Conservation (phyloP, 176 grass and related monocot species). For the Olyra latifolia region DNA sequence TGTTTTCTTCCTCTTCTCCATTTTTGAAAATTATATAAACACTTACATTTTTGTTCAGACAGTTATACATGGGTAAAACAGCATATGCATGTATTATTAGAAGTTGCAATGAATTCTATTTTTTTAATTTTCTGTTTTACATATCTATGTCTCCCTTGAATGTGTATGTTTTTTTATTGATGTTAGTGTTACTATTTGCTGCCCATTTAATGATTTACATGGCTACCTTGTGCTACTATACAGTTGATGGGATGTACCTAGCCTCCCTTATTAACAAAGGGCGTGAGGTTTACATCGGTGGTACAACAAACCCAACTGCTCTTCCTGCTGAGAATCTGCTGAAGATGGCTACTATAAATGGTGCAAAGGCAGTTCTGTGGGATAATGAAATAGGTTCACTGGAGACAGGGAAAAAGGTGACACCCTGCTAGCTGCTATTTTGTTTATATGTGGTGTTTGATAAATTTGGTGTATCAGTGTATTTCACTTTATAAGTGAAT, state of each 20-base stretch:
- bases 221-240: conserved; percentile 10
- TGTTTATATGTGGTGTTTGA: conserved; percentile 2
- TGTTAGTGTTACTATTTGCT: background rate
- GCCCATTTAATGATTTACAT: conserved; percentile 6
- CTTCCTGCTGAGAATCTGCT: conserved; percentile 70
- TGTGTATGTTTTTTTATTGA: background rate
- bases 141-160: background rate
- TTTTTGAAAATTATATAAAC: background rate
- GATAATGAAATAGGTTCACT: conserved; percentile 90
- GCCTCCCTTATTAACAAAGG: conserved; percentile 97
- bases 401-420: conserved; percentile 87
- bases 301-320: conserved; percentile 75
- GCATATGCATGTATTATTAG: background rate
- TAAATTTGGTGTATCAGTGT: background rate
- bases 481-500: background rate
- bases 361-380: conserved; percentile 90
- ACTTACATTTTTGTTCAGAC: background rate
- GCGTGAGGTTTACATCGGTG: conserved; percentile 67
- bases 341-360: conserved; percentile 82
- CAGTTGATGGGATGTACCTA: conserved; percentile 98
- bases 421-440: conserved; percentile 13
- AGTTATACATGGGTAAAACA: background rate
- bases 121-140: conserved; percentile 17
- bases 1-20: background rate
- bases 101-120: background rate